These are phyloP conservation scores for Phytophthora meadii DNA, from an alignment of 352 stramenopile genomes.

Conservation along the genomic window DNA sequence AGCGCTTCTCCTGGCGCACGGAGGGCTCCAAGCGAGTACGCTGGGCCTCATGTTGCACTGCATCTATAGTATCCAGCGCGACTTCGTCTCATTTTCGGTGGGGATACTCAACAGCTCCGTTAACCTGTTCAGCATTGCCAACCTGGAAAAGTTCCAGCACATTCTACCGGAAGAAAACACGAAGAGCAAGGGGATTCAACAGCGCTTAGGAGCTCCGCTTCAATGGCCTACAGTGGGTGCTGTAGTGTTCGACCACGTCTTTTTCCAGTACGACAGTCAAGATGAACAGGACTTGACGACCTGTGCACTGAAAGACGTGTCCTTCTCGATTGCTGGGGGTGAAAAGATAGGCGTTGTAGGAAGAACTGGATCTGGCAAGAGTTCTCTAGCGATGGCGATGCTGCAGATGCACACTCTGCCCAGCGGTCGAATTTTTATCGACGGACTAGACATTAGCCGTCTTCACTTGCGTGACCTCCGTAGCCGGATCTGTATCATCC, in stretches of 20 bases:
- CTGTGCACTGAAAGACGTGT: conserved; percentile 56
- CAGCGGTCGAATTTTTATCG: conserved; percentile 85
- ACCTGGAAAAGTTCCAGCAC: conserved; percentile 64
- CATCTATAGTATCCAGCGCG: conserved; percentile 44
- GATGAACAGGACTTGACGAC: conserved; percentile 45
- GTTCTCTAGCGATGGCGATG: conserved; percentile 60
- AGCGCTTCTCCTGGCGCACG: conserved; percentile 36
- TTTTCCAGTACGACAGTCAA: conserved; percentile 72
- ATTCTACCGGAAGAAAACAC: conserved; percentile 47
- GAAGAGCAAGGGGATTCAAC: conserved; percentile 5
- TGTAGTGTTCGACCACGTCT: conserved; percentile 86
- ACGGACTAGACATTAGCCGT: conserved; percentile 82
- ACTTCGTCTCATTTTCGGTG: conserved; percentile 44
- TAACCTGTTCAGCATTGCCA: conserved; percentile 45
- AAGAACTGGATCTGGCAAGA: conserved; percentile 69
- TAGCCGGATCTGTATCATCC: conserved; percentile 72
- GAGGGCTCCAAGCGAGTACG: conserved; percentile 31
- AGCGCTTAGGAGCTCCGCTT: conserved; percentile 13
- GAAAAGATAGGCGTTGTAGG: conserved; percentile 66
- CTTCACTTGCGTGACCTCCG: conserved; percentile 52
- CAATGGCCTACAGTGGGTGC: conserved; percentile 76
- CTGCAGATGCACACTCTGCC: conserved; percentile 53
- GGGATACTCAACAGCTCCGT: conserved; percentile 46
- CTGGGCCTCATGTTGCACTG: conserved; percentile 44
- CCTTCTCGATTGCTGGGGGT: conserved; percentile 48